A percentile compares a stretch with the other conserved stretches of the same genome.
Evolutionary conservation across 2,329 filamentous ascomycete species (phyloP).

Genomic region (Alternaria solani): DNA sequence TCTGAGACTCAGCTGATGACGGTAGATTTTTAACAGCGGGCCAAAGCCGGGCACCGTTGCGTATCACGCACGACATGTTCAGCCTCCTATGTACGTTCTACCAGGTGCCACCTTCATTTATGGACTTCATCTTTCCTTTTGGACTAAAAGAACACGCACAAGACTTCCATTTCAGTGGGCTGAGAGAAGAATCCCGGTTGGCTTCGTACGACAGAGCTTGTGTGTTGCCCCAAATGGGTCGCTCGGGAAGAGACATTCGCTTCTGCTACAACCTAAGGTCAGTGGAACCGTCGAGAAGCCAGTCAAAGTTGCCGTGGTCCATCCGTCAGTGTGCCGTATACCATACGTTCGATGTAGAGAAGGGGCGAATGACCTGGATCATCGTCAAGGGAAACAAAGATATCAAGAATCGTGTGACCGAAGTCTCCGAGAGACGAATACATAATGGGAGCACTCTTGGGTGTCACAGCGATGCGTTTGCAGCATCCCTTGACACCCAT

Average conservation of each 20-base stretch:
- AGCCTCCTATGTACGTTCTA: conserved; percentile 34
- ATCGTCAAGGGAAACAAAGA: conserved; percentile 50
- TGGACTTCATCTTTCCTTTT: conserved; percentile 53
- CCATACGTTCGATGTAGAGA: conserved; percentile 52
- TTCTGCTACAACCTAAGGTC: conserved; percentile 54
- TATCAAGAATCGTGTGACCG: conserved; percentile 42
- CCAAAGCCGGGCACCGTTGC: conserved; percentile 24
- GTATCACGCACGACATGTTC: conserved; percentile 28
- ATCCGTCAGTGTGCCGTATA: conserved; percentile 50
- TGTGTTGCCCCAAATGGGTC: conserved; percentile 37
- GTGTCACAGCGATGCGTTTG: conserved; percentile 15
- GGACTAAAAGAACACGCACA: conserved; percentile 39
- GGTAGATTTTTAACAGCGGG: conserved; percentile 28
- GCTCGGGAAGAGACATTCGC: conserved; percentile 49
- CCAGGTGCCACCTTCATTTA: conserved; percentile 47
- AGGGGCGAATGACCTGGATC: conserved; percentile 47
- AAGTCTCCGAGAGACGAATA: conserved; percentile 8
- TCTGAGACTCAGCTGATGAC: background rate
- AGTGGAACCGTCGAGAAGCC: conserved; percentile 35
- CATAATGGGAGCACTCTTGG: too few species aligned
- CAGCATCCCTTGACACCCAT: conserved; percentile 43
- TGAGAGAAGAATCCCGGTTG: conserved; percentile 42
- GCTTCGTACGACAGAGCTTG: background rate
- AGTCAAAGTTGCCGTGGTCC: conserved; percentile 43
- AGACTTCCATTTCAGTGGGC: conserved; percentile 52